Evolutionary conservation across 176 grass and related monocot genomes (phyloP).

Genomic region (Urochloa ruziziensis): DNA sequence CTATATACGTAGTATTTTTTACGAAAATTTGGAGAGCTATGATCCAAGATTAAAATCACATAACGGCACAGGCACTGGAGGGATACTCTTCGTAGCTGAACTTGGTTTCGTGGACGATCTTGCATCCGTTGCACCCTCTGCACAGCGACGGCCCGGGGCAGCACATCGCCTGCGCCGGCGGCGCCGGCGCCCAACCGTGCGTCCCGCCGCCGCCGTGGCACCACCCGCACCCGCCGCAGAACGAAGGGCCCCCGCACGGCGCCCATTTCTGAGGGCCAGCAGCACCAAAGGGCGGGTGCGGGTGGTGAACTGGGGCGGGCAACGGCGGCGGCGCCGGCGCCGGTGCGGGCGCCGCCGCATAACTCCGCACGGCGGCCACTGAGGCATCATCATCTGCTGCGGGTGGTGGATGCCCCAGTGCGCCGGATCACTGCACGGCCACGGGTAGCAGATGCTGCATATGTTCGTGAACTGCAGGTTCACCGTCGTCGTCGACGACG

Average conservation of each 20-base stretch:
- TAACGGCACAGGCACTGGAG: constrained; percentile 31
- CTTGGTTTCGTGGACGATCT: constrained; percentile 37
- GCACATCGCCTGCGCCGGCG: constrained; percentile 22
- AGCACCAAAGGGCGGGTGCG: neutral
- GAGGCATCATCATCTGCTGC: neutral
- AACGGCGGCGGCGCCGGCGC: neutral
- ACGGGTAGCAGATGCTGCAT: constrained; percentile 46
- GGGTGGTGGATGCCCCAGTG: constrained; percentile 3
- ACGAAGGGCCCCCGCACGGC: constrained; percentile 32
- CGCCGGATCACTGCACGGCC: constrained; percentile 50
- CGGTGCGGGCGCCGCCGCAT: neutral
- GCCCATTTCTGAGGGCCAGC: constrained; percentile 13
- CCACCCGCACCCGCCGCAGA: constrained; percentile 36
- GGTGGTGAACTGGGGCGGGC: neutral
- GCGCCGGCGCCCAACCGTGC: neutral
- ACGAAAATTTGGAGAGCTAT: neutral
- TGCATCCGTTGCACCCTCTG: constrained; percentile 55
- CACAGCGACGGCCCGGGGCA: constrained; percentile 33
- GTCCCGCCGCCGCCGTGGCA: constrained; percentile 26
- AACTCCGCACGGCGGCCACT: constrained; percentile 1
- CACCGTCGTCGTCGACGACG: constrained; percentile 10
- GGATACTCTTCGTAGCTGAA: constrained; percentile 61
- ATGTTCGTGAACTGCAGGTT: constrained; percentile 33
- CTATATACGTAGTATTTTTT: neutral
- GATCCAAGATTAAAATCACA: constrained; percentile 8